Base-by-base conservation (phyloP, 805 yeast genomes). In the Ascoidea rubescens region DNA sequence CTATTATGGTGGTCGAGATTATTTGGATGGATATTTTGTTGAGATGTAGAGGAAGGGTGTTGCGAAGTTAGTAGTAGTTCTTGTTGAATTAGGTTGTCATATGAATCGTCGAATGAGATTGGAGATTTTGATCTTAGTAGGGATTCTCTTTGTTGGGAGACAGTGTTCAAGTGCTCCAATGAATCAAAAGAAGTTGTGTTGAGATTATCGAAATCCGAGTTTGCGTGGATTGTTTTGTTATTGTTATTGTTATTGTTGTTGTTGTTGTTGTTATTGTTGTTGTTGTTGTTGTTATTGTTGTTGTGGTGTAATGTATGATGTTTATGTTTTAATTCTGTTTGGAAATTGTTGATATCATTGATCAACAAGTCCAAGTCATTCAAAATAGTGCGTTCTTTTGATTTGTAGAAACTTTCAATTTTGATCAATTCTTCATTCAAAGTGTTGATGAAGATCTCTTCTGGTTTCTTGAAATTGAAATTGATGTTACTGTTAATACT, bases 381-480 rank as follows among this genome's bases (percentile, higher is more conserved):
- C 55, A 67, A 74, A 5, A 80, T 71, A 46, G 73, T 74, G n/a
- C 65, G 67, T 63, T 90, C 95, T 58, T 84, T 89, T 33, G 71
- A 67, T 46, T 67, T 67, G 66, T 80, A 93, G 62, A 93, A 93
- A 48, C 68, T 72, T 65, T 88, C 90, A 49, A 93, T 80, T 63
- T 88, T 87, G 50, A 62, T 65, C 57, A 87, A 69, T 65, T 93
- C 98, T 6, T 77, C 75, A 63, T 91, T 88, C 54, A 93, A 70
- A 1, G 93, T 91, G 17, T 79, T 73, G 1, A 70, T 60, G 59
- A 90, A 91, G n/a, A 79, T 78, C 2, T 66, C 63, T 4, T 56
- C 61, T 5, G 65, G 59, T 53, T 66, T 61, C 53, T 67, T 47
- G 7, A 57, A 54, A 47, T 66, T 64, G 30, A 21, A 21, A 37